phyloP scores from a whole-genome alignment of 768 basidiomycete species.

The Tylopilus subfusipes region DNA sequence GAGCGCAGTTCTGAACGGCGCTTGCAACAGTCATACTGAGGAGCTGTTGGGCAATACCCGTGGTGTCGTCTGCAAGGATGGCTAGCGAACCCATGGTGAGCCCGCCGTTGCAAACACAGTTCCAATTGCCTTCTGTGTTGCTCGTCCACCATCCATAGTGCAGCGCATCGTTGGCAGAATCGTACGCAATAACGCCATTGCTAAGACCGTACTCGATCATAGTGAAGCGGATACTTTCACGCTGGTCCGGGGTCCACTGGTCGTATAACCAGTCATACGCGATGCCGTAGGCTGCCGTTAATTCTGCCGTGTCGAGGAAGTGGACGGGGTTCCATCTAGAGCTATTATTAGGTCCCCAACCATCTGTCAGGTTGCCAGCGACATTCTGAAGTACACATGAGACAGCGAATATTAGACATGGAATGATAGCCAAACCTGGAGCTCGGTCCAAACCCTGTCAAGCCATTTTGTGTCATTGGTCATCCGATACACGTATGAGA shows the following conservation, averaged over 20 bases:
- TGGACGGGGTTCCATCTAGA: slow-evolving; percentile 84
- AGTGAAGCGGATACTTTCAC: slow-evolving; percentile 59
- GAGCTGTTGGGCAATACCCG: slow-evolving; percentile 63
- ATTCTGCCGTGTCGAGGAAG: slow-evolving; percentile 92
- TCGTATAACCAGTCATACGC: slow-evolving; percentile 98
- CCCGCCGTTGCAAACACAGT: slow-evolving; percentile 93
- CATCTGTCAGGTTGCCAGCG: slow-evolving; percentile 59
- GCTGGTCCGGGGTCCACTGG: slow-evolving; percentile 72
- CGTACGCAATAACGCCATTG: slow-evolving; percentile 57
- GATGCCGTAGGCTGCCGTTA: slow-evolving; percentile 83
- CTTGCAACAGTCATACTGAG: slow-evolving; percentile 68
- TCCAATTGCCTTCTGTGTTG: slow-evolving; percentile 88
- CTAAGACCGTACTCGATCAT: slow-evolving; percentile 77
- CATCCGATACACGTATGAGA: slow-evolving; percentile 86
- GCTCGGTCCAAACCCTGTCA: slow-evolving; percentile 79
- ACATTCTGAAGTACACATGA: slow-evolving; percentile 48
- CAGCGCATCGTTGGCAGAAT: slow-evolving; percentile 31
- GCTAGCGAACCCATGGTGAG: slow-evolving; percentile 87
- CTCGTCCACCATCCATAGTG: slow-evolving; percentile 76
- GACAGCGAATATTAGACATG: background rate
- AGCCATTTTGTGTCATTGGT: slow-evolving; percentile 91
- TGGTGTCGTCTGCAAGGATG: slow-evolving; percentile 79
- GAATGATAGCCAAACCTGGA: slow-evolving; percentile 55
- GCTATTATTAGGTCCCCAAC: slow-evolving; percentile 60
- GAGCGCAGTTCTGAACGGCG: slow-evolving; percentile 73